phyloP scores from a whole-genome alignment of 1,284 basidiomycete species.

The Ganoderma leucocontextum region DNA sequence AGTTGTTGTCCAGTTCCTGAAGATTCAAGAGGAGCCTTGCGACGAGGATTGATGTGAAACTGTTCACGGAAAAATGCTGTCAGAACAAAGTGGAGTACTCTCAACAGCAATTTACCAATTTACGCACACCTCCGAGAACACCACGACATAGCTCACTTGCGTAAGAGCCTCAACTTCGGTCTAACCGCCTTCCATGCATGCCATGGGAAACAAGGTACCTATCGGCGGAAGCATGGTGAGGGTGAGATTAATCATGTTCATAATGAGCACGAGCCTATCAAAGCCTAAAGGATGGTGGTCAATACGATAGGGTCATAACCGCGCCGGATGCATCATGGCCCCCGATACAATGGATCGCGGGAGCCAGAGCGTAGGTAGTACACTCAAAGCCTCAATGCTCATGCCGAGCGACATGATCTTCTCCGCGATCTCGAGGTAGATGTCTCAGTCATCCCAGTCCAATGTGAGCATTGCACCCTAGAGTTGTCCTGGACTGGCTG shows the following conservation, averaged over 20 bases:
- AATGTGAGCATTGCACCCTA: too few species aligned
- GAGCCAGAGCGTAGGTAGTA: too few species aligned
- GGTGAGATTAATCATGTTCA: conserved; percentile 1
- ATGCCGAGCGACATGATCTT: too few species aligned
- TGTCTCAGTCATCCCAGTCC: too few species aligned
- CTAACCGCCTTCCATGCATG: background rate
- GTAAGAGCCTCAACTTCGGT: conserved; percentile 1
- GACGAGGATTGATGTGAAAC: conserved; percentile 2
- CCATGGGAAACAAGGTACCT: background rate
- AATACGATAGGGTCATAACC: background rate
- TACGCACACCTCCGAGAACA: conserved; percentile 3
- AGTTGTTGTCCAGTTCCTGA: background rate
- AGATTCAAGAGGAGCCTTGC: conserved; percentile 5
- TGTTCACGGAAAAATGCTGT: background rate
- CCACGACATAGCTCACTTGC: conserved; percentile 9
- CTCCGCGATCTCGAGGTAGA: too few species aligned
- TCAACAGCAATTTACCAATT: background rate
- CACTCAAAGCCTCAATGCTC: too few species aligned
- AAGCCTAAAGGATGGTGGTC: background rate
- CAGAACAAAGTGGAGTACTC: background rate
- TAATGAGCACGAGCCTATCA: background rate
- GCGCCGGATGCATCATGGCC: too few species aligned
- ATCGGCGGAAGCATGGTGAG: conserved; percentile 5
- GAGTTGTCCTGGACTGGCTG: too few species aligned
- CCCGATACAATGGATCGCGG: too few species aligned